These are phyloP conservation scores for Scolecobasidium constrictum DNA, from an alignment of 2,329 filamentous ascomycete species.

Conservation along the genomic window DNA sequence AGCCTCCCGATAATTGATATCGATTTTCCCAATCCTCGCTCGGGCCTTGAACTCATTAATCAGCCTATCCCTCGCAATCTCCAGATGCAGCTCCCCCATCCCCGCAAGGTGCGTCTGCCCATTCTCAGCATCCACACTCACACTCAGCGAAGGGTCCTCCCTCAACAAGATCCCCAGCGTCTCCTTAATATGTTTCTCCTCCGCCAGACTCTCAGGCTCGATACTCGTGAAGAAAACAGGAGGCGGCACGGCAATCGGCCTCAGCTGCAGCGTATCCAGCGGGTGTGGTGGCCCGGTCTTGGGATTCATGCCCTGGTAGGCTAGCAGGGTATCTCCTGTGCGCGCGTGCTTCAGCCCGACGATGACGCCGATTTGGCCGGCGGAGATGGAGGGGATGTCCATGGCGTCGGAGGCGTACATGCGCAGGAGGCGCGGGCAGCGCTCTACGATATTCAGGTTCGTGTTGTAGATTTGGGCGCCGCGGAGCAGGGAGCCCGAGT, in stretches of 20 bases:
- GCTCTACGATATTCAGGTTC: conserved; percentile 66
- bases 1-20: conserved; percentile 90
- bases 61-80: conserved; percentile 81
- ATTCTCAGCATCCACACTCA: conserved; percentile 76
- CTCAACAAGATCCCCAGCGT: conserved; percentile 68
- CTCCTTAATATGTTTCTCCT: conserved; percentile 68
- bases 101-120: conserved; percentile 89
- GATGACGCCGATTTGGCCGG: conserved; percentile 90
- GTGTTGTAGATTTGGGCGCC: conserved; percentile 79
- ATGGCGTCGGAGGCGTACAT: conserved; percentile 84
- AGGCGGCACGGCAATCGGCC: conserved; percentile 80
- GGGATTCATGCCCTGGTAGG: conserved; percentile 51
- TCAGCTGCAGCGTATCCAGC: conserved; percentile 66
- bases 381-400: conserved; percentile 67
- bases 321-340: conserved; percentile 84
- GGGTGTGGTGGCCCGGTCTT: conserved; percentile 55
- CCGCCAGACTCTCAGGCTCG: conserved; percentile 65
- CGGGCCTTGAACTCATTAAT: conserved; percentile 82
- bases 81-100: conserved; percentile 92
- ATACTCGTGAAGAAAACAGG: conserved; percentile 96
- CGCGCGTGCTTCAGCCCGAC: conserved; percentile 82
- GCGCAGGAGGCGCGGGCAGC: conserved; percentile 69
- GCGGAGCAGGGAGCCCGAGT: conserved; percentile 68
- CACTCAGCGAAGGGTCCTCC: conserved; percentile 86
- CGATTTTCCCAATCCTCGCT: conserved; percentile 76